Base-by-base conservation (phyloP, 2,329 filamentous ascomycete species). In the Alternaria metachromatica region DNA sequence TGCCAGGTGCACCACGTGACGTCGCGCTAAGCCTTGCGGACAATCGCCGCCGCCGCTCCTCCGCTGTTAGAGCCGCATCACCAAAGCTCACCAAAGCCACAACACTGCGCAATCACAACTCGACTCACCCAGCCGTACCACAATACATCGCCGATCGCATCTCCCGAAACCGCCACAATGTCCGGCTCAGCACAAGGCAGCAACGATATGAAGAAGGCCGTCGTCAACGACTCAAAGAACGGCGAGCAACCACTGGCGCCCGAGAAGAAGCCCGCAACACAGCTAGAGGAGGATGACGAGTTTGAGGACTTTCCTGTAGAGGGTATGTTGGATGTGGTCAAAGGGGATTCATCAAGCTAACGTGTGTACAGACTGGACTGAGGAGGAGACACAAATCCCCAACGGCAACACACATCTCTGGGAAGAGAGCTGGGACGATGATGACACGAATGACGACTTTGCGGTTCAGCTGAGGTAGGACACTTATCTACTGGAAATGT, bases 381-480 rank as follows among this genome's bases (percentile, higher is more conserved):
- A 94, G 80, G 93, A 97, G 78, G 94, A 97, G 78, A 93, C 93
- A 65, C 93, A 97, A 79, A 91, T 90, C 60, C 92, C 91, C 61
- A 86, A 87, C 75, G 89, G 88, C 84, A 90, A 90, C 76, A 88
- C 90, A 80, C 94, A 98, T 84, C 85, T 99, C 58, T 99, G 96
- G 96, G 96, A 99, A 83, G 96, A 99, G 86, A 97, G 94, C 86
- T 99, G 96, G 96, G 96, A 99, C 78, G 96, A 99, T 77, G 95
- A 98, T 80, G 96, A 98, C 82, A 96, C 93, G 70, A 96, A 88
- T 75, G 96, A 99, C 79, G 96, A 99, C 77, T 99, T 99, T 81
- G 96, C 94, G 12, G 88, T 92, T 76, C 95, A 98, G 85, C 84
- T 99, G 77, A 96, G 93, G 95, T 97, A 85, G 21, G 5, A 1